Base-by-base conservation (phyloP, 2,329 filamentous ascomycete genomes). In the Fusarium paranaense region DNA sequence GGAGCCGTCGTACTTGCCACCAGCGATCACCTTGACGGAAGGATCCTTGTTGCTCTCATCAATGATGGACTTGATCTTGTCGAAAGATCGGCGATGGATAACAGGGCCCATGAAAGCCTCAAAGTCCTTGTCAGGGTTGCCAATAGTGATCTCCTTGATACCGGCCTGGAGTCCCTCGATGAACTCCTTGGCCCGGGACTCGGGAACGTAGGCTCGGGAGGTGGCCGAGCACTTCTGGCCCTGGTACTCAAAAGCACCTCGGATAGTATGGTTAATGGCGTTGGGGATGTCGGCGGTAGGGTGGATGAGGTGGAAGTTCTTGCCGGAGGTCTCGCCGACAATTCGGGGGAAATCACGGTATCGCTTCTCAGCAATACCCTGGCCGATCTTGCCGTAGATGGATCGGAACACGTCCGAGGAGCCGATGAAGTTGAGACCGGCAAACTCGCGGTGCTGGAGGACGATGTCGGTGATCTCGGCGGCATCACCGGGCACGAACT, bases 371-470 rank as follows among this genome's bases (percentile, higher is more conserved):
- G 93, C 93, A 20, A 97, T 92, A 30, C 93, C 94, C 68, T 89
- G 87, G 6, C 94, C 94, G 77, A 98, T 97, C 83, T 94, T 90
- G 20, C 94, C 94, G 81, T 97, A 98, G 7, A 98, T 88, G 77
- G 91, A 91, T 70, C 95, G 92, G 91, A 98, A 98, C 20, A 98
- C 94, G 40, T 91, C 91, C 0, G 96, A 98, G 84, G 93, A 97
- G 71, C 96, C 96, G 1, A 95, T 98, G 86, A 95, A 98, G 87
- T 98, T 95, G 13, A 98, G 90, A n/a, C 94, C 93, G 3, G 95
- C 92, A 76, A 98, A 97, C 64, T 97, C 88, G 72, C 86, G 90
- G 86, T 97, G 94, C 40, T 87, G 87, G 47, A 98, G 88, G 6
- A 94, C 93, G 33, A 89, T 88, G 79, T 92, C 91, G 59, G 95